Conservation (phyloP, 208 protist genomes). For the Lotmaria passim region DNA sequence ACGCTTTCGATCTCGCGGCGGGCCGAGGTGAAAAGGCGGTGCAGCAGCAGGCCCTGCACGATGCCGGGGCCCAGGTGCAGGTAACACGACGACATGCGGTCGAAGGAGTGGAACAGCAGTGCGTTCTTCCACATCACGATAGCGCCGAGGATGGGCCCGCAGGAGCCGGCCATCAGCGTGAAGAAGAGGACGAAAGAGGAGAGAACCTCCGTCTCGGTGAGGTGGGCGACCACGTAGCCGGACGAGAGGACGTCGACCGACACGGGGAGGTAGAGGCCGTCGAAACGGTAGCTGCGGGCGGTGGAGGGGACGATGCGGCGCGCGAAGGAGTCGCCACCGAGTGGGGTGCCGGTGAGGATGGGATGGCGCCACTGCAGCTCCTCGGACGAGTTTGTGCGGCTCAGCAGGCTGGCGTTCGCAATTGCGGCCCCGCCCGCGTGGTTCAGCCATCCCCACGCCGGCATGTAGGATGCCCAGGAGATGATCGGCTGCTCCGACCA, state of each 20-base stretch:
- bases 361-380: slow-evolving; percentile 23
- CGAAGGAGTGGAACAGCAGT: slow-evolving; percentile 72
- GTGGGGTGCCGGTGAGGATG: slow-evolving; percentile 26
- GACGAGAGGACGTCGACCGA: slow-evolving; percentile 50
- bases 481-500: slow-evolving; percentile 58
- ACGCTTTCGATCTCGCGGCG: slow-evolving; percentile 46
- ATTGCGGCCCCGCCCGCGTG: neutral
- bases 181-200: slow-evolving; percentile 61
- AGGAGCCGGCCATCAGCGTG: slow-evolving; percentile 53
- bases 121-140: slow-evolving; percentile 76
- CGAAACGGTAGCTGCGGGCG: slow-evolving; percentile 27
- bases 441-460: slow-evolving; percentile 21
- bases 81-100: slow-evolving; percentile 76
- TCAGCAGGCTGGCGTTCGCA: neutral
- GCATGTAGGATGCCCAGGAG: slow-evolving; percentile 42
- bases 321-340: slow-evolving; percentile 18
- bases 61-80: slow-evolving; percentile 61
- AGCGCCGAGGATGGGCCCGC: slow-evolving; percentile 67
- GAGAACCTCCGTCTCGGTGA: slow-evolving; percentile 47
- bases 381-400: slow-evolving; percentile 1
- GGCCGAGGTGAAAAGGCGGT: slow-evolving; percentile 54
- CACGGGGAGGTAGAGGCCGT: slow-evolving; percentile 55
- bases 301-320: slow-evolving; percentile 25
- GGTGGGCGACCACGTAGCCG: slow-evolving; percentile 45
- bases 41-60: slow-evolving; percentile 61